Percentiles rank a stretch among this genome's conserved stretches.
phyloP scores from a whole-genome alignment of 1,139 yeast genomes.

The Debaryomyces robertsiae region DNA sequence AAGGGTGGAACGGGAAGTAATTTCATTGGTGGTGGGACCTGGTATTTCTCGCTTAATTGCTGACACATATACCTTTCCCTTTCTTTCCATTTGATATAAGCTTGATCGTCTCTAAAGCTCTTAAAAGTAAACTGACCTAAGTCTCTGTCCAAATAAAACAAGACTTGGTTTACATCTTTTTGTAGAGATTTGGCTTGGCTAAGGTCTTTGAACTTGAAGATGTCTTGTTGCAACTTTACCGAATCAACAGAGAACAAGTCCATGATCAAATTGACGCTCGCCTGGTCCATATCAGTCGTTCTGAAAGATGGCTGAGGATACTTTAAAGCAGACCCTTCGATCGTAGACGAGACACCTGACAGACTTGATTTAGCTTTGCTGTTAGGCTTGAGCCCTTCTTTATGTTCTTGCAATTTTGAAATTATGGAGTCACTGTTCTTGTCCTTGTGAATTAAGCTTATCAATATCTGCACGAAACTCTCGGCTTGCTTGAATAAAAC shows the following conservation, averaged over 20 bases:
- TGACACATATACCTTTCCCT: constrained; percentile 44
- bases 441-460: constrained; percentile 48
- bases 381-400: constrained; percentile 39
- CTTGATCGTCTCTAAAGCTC: constrained; percentile 43
- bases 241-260: constrained; percentile 45
- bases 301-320: constrained; percentile 51
- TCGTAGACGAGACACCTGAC: constrained; percentile 15
- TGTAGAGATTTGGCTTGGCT: constrained; percentile 48
- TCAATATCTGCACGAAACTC: constrained; percentile 57
- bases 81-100: constrained; percentile 56
- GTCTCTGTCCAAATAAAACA: constrained; percentile 43
- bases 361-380: constrained; percentile 5
- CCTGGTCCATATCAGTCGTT: constrained; percentile 50
- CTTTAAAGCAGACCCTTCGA: constrained; percentile 16
- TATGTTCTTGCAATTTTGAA: constrained; percentile 46
- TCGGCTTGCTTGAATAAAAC: constrained; percentile 59
- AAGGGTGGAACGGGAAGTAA: constrained; percentile 31
- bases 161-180: constrained; percentile 46
- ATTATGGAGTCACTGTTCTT: constrained; percentile 45
- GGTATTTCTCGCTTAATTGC: constrained; percentile 41
- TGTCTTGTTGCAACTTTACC: constrained; percentile 51
- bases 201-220: constrained; percentile 41
- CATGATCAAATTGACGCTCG: constrained; percentile 38
- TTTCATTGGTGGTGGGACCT: constrained; percentile 38
- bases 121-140: constrained; percentile 41